These are phyloP conservation scores for Xylariaceae sp. DNA, from an alignment of 2,329 filamentous ascomycete genomes.

Conservation along the genomic window DNA sequence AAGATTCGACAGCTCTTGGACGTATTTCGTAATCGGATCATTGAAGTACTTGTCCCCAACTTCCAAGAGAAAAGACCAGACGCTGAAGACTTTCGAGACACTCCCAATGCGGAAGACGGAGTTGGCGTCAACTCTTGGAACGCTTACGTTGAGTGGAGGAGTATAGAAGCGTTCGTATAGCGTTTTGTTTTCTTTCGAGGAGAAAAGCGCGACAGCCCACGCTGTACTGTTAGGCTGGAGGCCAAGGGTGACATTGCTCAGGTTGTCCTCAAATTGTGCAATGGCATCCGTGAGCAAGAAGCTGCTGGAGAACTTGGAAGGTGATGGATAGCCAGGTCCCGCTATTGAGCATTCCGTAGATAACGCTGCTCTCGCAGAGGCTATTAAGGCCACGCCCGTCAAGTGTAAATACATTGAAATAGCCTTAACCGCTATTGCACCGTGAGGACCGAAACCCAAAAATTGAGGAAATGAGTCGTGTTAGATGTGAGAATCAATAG, in stretches of 20 bases:
- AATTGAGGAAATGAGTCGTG: no score
- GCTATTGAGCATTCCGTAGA: constrained; percentile 9
- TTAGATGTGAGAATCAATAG: no score
- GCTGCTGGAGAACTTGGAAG: constrained; percentile 8
- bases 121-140: constrained; percentile 29
- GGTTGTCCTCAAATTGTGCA: constrained; percentile 1
- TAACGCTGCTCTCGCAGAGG: neutral
- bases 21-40: constrained; percentile 40
- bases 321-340: constrained; percentile 16
- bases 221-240: constrained; percentile 22
- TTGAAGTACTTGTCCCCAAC: constrained; percentile 39
- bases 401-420: neutral
- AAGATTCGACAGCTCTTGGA: constrained; percentile 38
- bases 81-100: constrained; percentile 44
- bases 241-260: neutral
- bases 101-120: constrained; percentile 42
- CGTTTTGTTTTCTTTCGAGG: constrained; percentile 23
- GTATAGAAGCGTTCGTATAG: constrained; percentile 28
- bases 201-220: constrained; percentile 27
- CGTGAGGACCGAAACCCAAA: no score
- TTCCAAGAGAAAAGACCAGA: constrained; percentile 41
- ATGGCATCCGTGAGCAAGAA: constrained; percentile 1
- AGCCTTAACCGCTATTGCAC: neutral
- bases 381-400: neutral
- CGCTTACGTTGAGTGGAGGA: constrained; percentile 24